Conservation (phyloP, 805 yeast species). For the Yarrowia hollandica region DNA sequence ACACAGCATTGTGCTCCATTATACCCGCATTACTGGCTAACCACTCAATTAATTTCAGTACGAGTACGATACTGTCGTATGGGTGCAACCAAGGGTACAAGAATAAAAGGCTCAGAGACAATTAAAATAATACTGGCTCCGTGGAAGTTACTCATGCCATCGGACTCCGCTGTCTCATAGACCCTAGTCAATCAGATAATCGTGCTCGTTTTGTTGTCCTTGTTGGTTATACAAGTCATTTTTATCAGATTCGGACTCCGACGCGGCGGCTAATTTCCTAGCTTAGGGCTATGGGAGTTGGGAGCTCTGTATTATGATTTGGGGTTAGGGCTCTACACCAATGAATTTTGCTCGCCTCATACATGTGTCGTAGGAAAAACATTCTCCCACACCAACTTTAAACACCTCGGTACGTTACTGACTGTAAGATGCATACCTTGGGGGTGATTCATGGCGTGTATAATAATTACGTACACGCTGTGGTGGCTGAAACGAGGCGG, state of each 20-base stretch:
- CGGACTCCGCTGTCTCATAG: constrained; percentile 24
- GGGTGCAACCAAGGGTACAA: too few relatives aligned
- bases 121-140: too few relatives aligned
- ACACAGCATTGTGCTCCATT: too few relatives aligned
- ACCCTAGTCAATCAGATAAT: neutral
- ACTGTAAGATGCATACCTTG: too few relatives aligned
- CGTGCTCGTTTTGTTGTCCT: neutral
- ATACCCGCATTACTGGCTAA: too few relatives aligned
- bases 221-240: neutral
- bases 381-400: neutral
- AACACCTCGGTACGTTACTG: constrained; percentile 11
- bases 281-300: constrained; percentile 4
- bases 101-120: too few relatives aligned
- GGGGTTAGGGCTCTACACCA: too few relatives aligned
- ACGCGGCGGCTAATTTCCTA: constrained; percentile 1
- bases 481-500: neutral
- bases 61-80: too few relatives aligned
- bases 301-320: too few relatives aligned
- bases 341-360: neutral
- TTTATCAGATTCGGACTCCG: constrained; percentile 24
- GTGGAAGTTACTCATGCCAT: neutral
- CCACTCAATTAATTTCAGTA: too few relatives aligned
- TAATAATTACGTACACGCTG: neutral
- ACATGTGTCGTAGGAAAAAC: neutral
- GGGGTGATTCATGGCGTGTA: too few relatives aligned